Evolutionary conservation across 2,329 filamentous ascomycete species (phyloP), one percentile per base, ranked within the genome.

Genomic region (Diplodia corticola): DNA sequence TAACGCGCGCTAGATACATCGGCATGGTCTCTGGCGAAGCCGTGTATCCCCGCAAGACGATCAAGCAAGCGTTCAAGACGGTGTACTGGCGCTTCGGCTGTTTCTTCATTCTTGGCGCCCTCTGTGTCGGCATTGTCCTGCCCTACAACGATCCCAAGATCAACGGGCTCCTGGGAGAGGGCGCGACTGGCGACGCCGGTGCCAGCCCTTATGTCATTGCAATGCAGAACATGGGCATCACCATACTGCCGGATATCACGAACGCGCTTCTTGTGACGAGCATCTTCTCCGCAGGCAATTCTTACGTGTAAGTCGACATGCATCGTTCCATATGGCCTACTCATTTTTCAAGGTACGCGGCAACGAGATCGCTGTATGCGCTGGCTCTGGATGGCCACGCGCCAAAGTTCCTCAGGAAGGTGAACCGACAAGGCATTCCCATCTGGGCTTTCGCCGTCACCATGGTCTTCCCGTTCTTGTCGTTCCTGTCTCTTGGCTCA

Each of bases 91-190:
- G 81, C 61, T 80, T 82, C 60, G 78, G 77, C 40, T 71, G 79
- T 69, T 82, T 83, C 74, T 82, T 82, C 72, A 79, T 82, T 65
- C 74, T 79, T 1, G 79, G 79, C 22, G 79, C 80, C 6, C 72
- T 83, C 17, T 79, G 77, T 67, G 77, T 80, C 13, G 80, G 81
- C 28, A 78, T 82, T 33, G 75, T 80, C 33, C 68, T 79, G 24
- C 64, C 64, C 5, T 87, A 88, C 68, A 86, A 92, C 69, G 86
- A 93, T 60, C 80, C 91, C 9, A 91, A 90, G 13, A 90, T 90
- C 65, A 80, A 92, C 44, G 88, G 85, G 0, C 69, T 69, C 13
- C 65, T 71, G 53, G 69, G 12, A 13, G 63, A 63, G 4, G 57
- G 57, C 15, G 59, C 35, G 20, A 67, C 57, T 5, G 65, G 65